Conservation (phyloP, 139 green algal genomes). For the Chlamydomonas sp. region DNA sequence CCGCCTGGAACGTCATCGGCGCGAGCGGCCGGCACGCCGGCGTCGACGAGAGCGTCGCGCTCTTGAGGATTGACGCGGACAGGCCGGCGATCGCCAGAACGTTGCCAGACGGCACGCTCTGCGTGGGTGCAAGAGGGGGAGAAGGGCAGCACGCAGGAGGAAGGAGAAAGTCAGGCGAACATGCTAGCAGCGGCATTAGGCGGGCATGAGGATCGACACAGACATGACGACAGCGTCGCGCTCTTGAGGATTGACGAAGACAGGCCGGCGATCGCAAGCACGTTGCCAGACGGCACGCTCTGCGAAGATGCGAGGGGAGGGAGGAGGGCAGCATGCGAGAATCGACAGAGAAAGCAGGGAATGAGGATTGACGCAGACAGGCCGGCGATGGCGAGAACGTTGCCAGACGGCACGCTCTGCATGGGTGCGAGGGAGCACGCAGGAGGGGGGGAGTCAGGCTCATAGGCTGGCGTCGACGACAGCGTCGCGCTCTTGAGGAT, state of each 20-base stretch:
- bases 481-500: slow-evolving; percentile 94
- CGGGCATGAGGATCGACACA: too few species aligned
- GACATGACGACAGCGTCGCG: slow-evolving; percentile 81
- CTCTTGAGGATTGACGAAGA: slow-evolving; percentile 95
- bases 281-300: too few species aligned
- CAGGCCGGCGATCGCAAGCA: too few species aligned
- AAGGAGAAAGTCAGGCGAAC: too few species aligned
- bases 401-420: slow-evolving; percentile 91
- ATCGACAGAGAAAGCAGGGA: too few species aligned
- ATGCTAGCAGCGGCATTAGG: slow-evolving; percentile 41
- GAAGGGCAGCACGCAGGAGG: too few species aligned
- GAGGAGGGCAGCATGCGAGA: too few species aligned
- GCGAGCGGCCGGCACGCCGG: slow-evolving; percentile 66
- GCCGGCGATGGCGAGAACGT: slow-evolving; percentile 77
- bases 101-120: slow-evolving; percentile 89
- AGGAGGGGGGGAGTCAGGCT: too few species aligned
- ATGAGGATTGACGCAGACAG: too few species aligned
- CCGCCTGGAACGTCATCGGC: slow-evolving; percentile 85
- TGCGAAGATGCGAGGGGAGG: too few species aligned
- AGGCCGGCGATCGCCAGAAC: slow-evolving; percentile 80
- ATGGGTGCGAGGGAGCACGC: too few species aligned
- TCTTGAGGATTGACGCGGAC: slow-evolving; percentile 95
- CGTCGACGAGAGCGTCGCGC: slow-evolving; percentile 75
- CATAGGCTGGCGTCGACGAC: slow-evolving; percentile 49
- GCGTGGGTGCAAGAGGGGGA: too few species aligned